These are phyloP conservation scores for Phytophthora litchii DNA, from an alignment of 352 stramenopile species.

Conservation along the genomic window DNA sequence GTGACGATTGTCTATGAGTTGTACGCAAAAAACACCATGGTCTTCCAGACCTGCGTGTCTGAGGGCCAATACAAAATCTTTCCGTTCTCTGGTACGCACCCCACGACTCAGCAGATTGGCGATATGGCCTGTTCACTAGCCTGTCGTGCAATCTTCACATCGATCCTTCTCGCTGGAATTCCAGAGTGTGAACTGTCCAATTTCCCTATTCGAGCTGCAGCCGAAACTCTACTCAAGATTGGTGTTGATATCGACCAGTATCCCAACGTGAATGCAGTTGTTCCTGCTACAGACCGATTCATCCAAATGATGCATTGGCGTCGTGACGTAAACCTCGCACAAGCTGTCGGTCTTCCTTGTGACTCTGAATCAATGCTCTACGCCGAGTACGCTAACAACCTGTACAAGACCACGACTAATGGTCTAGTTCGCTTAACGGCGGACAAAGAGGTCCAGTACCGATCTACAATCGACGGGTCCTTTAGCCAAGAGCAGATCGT, in stretches of 20 bases:
- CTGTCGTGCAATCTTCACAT: constrained; percentile 54
- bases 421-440: constrained; percentile 42
- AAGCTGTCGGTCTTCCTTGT: constrained; percentile 38
- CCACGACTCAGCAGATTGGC: constrained; percentile 43
- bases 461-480: constrained; percentile 13
- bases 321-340: constrained; percentile 51
- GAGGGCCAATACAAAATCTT: constrained; percentile 63
- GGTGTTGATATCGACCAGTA: constrained; percentile 43
- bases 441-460: constrained; percentile 54
- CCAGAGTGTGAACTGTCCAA: constrained; percentile 55
- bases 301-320: constrained; percentile 51
- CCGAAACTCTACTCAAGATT: constrained; percentile 61
- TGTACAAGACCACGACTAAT: constrained; percentile 44
- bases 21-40: constrained; percentile 51
- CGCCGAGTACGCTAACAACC: constrained; percentile 45
- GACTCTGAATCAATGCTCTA: constrained; percentile 54
- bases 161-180: constrained; percentile 40
- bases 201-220: constrained; percentile 47
- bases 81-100: constrained; percentile 43
- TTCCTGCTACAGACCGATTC: constrained; percentile 49
- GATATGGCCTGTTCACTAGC: constrained; percentile 36
- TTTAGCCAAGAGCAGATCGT: constrained; percentile 30
- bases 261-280: constrained; percentile 2
- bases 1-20: constrained; percentile 40
- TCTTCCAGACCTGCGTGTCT: constrained; percentile 53